Evolutionary conservation across 257 asterid genomes (phyloP).

Genomic region (Eucommia ulmoides): DNA sequence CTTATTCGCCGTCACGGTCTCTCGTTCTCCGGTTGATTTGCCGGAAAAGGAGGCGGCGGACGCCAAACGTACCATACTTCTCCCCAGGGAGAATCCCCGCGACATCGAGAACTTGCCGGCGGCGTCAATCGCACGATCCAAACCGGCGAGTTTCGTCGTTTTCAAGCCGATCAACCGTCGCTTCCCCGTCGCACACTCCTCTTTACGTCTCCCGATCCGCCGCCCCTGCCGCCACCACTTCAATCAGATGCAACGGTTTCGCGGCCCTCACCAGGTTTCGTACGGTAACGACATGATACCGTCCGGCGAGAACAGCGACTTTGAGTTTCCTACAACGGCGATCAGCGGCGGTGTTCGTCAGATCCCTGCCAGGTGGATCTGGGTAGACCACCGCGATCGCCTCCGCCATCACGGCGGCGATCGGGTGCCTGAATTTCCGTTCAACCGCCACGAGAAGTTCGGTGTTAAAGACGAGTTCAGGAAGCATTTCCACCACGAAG

Average conservation of each 20-base stretch:
- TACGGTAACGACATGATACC: constrained; percentile 32
- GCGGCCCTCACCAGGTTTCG: constrained; percentile 11
- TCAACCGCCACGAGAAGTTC: constrained; percentile 6
- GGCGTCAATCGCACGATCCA: background rate
- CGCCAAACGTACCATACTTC: constrained; percentile 20
- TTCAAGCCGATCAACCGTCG: constrained; percentile 39
- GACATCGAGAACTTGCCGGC: background rate
- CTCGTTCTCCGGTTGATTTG: constrained; percentile 14
- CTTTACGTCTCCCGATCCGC: constrained; percentile 6
- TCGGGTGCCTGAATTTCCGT: constrained; percentile 9
- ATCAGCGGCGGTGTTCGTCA: constrained; percentile 13
- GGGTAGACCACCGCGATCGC: constrained; percentile 18
- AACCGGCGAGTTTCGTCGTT: constrained; percentile 17
- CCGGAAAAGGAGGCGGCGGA: constrained; percentile 9
- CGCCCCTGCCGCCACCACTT: constrained; percentile 29
- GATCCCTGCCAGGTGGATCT: constrained; percentile 20
- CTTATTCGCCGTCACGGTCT: constrained; percentile 27
- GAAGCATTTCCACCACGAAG: constrained; percentile 9
- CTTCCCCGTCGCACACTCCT: constrained; percentile 16
- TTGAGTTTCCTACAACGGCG: constrained; percentile 12
- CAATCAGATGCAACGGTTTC: background rate
- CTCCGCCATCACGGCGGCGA: constrained; percentile 11
- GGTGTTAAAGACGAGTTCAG: constrained; percentile 1
- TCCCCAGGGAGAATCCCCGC: constrained; percentile 13
- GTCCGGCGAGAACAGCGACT: constrained; percentile 26